Evolutionary conservation across 768 basidiomycete species (phyloP), one percentile per base, ranked within the genome.

Genomic region (Rhizopogon sp.): DNA sequence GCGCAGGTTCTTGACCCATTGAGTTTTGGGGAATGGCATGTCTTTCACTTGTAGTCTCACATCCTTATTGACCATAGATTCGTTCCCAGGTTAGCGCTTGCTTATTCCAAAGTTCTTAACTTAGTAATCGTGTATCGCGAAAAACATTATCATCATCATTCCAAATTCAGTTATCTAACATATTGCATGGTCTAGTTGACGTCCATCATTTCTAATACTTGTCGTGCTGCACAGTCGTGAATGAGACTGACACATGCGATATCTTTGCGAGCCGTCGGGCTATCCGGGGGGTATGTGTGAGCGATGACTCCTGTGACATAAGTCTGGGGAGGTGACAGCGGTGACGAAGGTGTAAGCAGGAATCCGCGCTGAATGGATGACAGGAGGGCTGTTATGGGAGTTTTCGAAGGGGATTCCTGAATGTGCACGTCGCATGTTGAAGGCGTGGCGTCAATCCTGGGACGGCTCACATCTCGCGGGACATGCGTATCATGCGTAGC

Each of bases 1-100:
- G 8, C 79, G 95, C 56, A 82, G 81, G 71, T 89, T 80, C 70
- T 73, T 97, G 58, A 85, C 80, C 52, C 94, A 98, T 72, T 98
- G 74, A 76, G 31, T 39, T 8, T 28, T 20, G 5, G 28, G 51
- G 28, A 33, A 42, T 43, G 45, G 63, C 65, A 59, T 39, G 62
- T 60, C 37, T 40, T 47, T 28, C 28, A 31, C 28, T 5, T 14
- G 40, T 52, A 11, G 46, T 22, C 31, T 31, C 13, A 35, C 14
- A 47, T 11, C 20, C 3, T 22, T 7, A 35, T 35, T 47, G 46
- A 47, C 46, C 20, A 35, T 47, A n/a, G 39, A 39, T 39, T 39
- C 14, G 6, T 14, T 2, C 13, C 20, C 14, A 47, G 20, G 13
- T 35, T 22, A 9, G 14, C 8, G 14, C 17, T 35, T 33, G 10